These are phyloP conservation scores for Termitomyces heimii DNA, from an alignment of 768 basidiomycete species.

Conservation along the genomic window DNA sequence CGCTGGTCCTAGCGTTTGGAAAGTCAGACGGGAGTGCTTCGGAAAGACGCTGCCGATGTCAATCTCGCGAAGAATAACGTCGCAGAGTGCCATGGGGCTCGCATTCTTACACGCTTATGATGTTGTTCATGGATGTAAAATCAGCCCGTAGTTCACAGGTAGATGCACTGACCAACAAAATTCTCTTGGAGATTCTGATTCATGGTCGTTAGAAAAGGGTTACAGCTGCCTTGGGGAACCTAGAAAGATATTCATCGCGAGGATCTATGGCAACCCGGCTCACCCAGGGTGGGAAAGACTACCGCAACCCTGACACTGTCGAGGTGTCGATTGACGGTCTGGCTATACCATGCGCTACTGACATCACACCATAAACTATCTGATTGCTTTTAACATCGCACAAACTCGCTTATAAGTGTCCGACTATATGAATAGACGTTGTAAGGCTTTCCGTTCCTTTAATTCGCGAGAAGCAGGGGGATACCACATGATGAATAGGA, in stretches of 20 bases:
- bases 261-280: not conserved
- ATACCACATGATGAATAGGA: too few relatives aligned
- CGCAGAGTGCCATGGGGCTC: slow-evolving; percentile 46
- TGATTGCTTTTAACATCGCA: not conserved
- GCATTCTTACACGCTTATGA: slow-evolving; percentile 53
- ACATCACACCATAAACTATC: too few relatives aligned
- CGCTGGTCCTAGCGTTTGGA: slow-evolving; percentile 71
- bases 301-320: slow-evolving; percentile 70
- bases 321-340: slow-evolving; percentile 75
- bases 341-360: too few relatives aligned
- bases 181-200: slow-evolving; percentile 1
- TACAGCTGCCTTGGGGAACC: slow-evolving; percentile 1
- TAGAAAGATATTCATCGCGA: not conserved
- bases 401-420: not conserved
- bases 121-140: slow-evolving; percentile 63
- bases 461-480: too few relatives aligned
- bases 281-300: slow-evolving; percentile 34
- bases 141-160: slow-evolving; percentile 25
- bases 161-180: not conserved
- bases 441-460: too few relatives aligned
- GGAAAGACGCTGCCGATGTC: slow-evolving; percentile 38
- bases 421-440: too few relatives aligned
- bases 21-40: slow-evolving; percentile 39
- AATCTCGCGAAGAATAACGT: slow-evolving; percentile 46
- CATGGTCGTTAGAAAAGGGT: slow-evolving; percentile 3